phyloP scores from a whole-genome alignment of 177 flowering plant genomes.

The Tripterygium wilfordii region DNA sequence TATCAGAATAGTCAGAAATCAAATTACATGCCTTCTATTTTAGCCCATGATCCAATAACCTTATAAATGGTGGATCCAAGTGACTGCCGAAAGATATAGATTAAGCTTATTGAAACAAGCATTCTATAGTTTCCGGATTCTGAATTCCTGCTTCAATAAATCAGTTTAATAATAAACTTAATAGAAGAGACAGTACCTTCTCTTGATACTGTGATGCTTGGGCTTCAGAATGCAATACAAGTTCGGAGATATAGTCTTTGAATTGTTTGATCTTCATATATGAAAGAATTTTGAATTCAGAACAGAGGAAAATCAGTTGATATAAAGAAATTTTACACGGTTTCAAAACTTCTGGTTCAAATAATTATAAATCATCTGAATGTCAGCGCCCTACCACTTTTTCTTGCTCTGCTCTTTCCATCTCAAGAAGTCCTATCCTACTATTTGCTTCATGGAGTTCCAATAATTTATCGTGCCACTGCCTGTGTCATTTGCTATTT shows the following conservation, averaged over 20 bases:
- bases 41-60: too few species aligned
- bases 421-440: slow-evolving; percentile 45
- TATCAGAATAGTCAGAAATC: too few species aligned
- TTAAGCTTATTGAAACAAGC: too few species aligned
- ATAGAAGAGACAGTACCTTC: slow-evolving; percentile 67
- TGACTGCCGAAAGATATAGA: too few species aligned
- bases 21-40: too few species aligned
- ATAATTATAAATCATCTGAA: neutral
- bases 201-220: slow-evolving; percentile 78
- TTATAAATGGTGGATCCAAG: too few species aligned
- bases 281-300: neutral
- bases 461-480: slow-evolving; percentile 17
- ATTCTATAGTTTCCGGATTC: too few species aligned
- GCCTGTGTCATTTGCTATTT: slow-evolving; percentile 25
- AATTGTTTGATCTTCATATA: slow-evolving; percentile 55
- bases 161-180: too few species aligned
- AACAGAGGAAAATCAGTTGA: slow-evolving; percentile 6
- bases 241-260: slow-evolving; percentile 70
- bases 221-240: slow-evolving; percentile 82
- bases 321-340: neutral
- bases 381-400: slow-evolving; percentile 41
- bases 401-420: slow-evolving; percentile 46
- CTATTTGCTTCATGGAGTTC: slow-evolving; percentile 44
- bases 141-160: too few species aligned
- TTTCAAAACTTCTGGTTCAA: too few species aligned